Base-by-base conservation (phyloP, 495 filamentous ascomycete genomes). In the Penicillium argentinense region DNA sequence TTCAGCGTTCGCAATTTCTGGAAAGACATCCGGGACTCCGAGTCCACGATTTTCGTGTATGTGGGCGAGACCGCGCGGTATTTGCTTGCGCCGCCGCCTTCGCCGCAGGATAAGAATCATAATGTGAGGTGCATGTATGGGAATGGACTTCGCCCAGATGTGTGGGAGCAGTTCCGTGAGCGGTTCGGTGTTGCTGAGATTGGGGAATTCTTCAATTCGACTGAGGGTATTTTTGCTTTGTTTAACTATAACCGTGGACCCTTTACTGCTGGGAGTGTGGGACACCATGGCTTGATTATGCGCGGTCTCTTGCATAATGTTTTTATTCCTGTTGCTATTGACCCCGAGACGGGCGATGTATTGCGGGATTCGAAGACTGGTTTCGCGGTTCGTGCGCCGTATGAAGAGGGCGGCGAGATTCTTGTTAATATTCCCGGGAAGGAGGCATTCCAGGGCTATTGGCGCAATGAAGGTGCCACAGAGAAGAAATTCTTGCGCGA, bases 11-110 rank as follows among this genome's bases (percentile, higher is more conserved):
- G 81, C 0, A 69, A 73, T 12, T 93, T 93, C 71, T 93, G 88
- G 88, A 62, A 67, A 9, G 88, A 93, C 39, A 66, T 90, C 22
- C 78, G 82, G 17, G 84, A 86, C 50, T 84, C 80, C 0, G 62
- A 75, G 12, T 77, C 86, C 3, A 91, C 85, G 1, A 71, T 79
- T 45, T 87, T 91, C 61, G 79, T 86, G 9, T 93, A 93, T 56
- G 88, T 93, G n/a, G 87, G 88, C 51, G 87, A 93, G 62, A 88
- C 84, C 0, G 79, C 86, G 19, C 74, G 87, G 3, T 93, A 91
- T 43, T 75, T 93, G 2, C 77, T 93, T 12, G 80, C 86, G 0
- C 77, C 79, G 9, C 85, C 86, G 0, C 80, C 82, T 0, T 81
- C 76, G 2, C 75, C 81, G 1, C 63, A 75, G 2, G 88, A 93